phyloP scores from a whole-genome alignment of 2,329 filamentous ascomycete species.

The Pseudonectria buxi region DNA sequence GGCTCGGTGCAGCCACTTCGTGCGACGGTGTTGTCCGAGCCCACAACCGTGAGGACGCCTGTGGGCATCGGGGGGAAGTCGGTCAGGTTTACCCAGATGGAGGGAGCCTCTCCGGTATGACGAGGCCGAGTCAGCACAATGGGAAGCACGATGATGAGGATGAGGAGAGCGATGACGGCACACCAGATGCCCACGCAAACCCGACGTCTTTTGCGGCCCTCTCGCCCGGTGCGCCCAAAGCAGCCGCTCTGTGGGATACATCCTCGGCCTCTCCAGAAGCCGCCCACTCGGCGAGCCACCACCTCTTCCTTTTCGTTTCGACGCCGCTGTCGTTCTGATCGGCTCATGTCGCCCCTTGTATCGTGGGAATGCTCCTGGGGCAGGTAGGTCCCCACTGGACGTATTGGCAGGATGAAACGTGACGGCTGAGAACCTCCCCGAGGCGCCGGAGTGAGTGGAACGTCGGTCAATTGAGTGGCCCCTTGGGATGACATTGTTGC shows the following conservation, averaged over 20 bases:
- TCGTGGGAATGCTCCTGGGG: conserved; percentile 37
- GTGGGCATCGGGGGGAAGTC: conserved; percentile 82
- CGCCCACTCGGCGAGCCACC: conserved; percentile 48
- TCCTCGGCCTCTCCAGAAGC: conserved; percentile 59
- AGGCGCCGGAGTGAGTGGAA: conserved; percentile 44
- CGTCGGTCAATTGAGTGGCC: conserved; percentile 52
- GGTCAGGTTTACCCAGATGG: conserved; percentile 75
- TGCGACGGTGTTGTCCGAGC: conserved; percentile 58
- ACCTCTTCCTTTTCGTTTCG: conserved; percentile 61
- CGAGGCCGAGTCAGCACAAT: conserved; percentile 41
- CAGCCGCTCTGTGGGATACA: conserved; percentile 58
- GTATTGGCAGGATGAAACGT: conserved; percentile 33
- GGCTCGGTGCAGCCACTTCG: conserved; percentile 65
- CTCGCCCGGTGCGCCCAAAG: conserved; percentile 55
- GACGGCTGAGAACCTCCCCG: conserved; percentile 10
- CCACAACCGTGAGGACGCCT: conserved; percentile 71
- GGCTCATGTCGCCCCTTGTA: conserved; percentile 35
- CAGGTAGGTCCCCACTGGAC: conserved; percentile 39
- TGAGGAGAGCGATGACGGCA: conserved; percentile 46
- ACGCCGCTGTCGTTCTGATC: conserved; percentile 44
- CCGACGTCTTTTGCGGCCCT: conserved; percentile 56
- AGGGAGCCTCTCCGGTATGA: conserved; percentile 24
- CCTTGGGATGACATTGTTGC: conserved; percentile 57
- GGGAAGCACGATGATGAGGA: conserved; percentile 51
- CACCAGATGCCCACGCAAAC: conserved; percentile 49